Percentiles rank a stretch among this genome's conserved stretches.
phyloP scores from a whole-genome alignment of 495 filamentous ascomycete genomes.

The Aspergillus cavernicola region DNA sequence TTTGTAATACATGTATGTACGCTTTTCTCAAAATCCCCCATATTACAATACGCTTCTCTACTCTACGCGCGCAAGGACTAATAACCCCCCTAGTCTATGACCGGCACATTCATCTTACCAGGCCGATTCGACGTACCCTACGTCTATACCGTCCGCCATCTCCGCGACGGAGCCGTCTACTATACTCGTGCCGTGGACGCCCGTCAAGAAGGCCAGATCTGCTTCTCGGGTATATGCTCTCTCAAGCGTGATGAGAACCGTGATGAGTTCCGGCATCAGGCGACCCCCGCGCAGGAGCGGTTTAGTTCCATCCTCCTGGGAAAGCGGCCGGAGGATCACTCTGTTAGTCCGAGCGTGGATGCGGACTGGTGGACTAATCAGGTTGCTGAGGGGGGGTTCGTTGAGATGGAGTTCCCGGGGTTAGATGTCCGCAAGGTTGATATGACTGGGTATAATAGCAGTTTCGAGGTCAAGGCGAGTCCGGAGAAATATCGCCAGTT shows the following conservation, averaged over 20 bases:
- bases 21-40: constrained; percentile 24
- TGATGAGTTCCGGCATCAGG: constrained; percentile 37
- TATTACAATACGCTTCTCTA: no score
- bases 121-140: constrained; percentile 54
- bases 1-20: constrained; percentile 61
- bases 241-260: constrained; percentile 53
- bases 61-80: no score
- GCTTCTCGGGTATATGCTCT: constrained; percentile 58
- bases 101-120: constrained; percentile 62
- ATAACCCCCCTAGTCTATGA: constrained; percentile 67
- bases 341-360: constrained; percentile 41
- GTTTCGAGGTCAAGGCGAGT: constrained; percentile 28
- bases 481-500: constrained; percentile 58
- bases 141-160: constrained; percentile 51
- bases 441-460: constrained; percentile 53
- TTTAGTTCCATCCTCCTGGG: constrained; percentile 36
- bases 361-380: constrained; percentile 42
- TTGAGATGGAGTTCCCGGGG: constrained; percentile 51
- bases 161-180: constrained; percentile 55
- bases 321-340: constrained; percentile 38
- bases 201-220: constrained; percentile 42
- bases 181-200: constrained; percentile 58
- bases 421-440: constrained; percentile 62
- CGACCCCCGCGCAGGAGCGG: constrained; percentile 29
- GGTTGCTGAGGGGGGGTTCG: constrained; percentile 20